Evolutionary conservation across 352 stramenopile genomes (phyloP), one percentile per base, ranked within the genome.

Genomic region (Phytophthora tubulina): DNA sequence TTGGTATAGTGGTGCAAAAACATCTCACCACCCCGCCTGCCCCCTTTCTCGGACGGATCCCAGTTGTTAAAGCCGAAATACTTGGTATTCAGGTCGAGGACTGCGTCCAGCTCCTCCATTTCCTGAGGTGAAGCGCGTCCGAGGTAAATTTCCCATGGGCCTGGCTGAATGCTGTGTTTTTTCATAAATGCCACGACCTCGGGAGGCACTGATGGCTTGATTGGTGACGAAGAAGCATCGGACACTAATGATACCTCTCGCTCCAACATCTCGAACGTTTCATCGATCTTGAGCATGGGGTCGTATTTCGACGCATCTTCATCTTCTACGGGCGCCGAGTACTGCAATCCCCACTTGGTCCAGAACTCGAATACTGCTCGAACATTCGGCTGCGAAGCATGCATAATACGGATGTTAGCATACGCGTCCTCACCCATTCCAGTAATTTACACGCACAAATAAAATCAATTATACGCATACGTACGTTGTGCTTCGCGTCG

Each of bases 1-100:
- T 93, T 93, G 17, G 93, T 79, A 57, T 96, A 96, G 44, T 94
- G 86, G 56, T 95, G 84, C 59, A 96, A 49, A 63, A 96, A 96
- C 63, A 93, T 85, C 62, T 96, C 89, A 57, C 85, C 87, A 56
- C 77, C 85, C 31, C 82, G 75, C 57, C 86, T 75, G 21, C 84
- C 82, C 42, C 85, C 83, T 60, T 93, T 95, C 32, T 95, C 87
- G 0, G 82, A 81, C 15, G 84, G 69, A 60, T 92, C 77, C 84
- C 86, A 93, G 41, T 89, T 83, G 55, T 95, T 93, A 21, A 89
- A 94, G 13, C 81, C 82, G 48, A 84, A 88, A 70, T 96, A 95
- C 50, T 86, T 84, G 35, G 81, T 86, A 39, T 96, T 96, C 27
- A 94, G 63, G 57, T 81, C 81, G 36, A 91, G 75, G 11, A 84